phyloP scores from a whole-genome alignment of 257 asterid species.

The Ehretia macrophylla region DNA sequence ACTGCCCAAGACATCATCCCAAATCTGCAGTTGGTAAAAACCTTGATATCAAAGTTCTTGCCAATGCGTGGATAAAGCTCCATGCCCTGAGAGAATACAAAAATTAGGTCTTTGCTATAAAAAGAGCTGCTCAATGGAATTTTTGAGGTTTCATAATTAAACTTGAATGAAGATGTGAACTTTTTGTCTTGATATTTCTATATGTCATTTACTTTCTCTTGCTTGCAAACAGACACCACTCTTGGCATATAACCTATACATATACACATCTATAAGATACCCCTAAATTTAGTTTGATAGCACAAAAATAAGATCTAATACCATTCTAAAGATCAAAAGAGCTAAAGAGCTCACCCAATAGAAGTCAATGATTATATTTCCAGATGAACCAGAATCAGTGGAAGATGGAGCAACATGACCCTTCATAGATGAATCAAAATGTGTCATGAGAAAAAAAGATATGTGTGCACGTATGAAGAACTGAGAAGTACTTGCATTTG shows the following conservation, averaged over 20 bases:
- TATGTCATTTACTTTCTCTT: background rate
- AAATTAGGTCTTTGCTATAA: conserved; percentile 10
- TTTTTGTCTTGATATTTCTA: no score
- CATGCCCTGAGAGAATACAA: conserved; percentile 68
- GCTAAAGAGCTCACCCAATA: conserved; percentile 67
- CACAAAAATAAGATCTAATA: background rate
- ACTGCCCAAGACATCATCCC: conserved; percentile 99
- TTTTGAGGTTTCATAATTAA: background rate
- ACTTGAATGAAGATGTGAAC: background rate
- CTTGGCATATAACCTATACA: no score
- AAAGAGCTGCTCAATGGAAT: background rate
- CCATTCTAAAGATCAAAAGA: background rate
- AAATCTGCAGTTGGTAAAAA: conserved; percentile 93
- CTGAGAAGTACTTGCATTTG: conserved; percentile 4
- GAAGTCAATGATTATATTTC: conserved; percentile 83
- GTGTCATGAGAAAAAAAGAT: conserved; percentile 29
- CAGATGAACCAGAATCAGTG: conserved; percentile 83
- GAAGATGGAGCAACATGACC: conserved; percentile 90
- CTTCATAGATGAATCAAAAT: conserved; percentile 35
- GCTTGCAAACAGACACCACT: no score
- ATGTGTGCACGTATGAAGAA: conserved; percentile 5
- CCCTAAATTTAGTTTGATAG: background rate
- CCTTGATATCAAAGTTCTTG: conserved; percentile 88
- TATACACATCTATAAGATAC: no score
- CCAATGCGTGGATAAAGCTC: conserved; percentile 98